Percentiles rank a stretch among this genome's conserved stretches.
Conservation (phyloP, 768 basidiomycete genomes). For the Fistulinella prunicolor region DNA sequence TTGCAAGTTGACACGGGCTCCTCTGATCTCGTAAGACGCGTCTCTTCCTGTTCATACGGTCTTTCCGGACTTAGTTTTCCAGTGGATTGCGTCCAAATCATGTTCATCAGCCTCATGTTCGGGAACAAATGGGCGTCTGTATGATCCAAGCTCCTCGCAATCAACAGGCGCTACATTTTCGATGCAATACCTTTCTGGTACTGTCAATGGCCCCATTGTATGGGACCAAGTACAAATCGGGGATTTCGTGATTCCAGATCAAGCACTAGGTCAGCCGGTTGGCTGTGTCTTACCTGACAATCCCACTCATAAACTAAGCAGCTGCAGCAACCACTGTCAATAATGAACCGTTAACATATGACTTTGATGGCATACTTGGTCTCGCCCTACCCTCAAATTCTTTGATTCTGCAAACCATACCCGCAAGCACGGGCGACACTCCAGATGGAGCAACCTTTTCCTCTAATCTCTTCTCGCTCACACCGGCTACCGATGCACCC, state of each 20-base stretch:
- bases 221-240: slow-evolving; percentile 69
- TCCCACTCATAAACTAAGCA: slow-evolving; percentile 23
- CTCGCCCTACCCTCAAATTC: slow-evolving; percentile 73
- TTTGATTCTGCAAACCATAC: slow-evolving; percentile 53
- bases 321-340: slow-evolving; percentile 57
- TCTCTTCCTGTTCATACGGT: background rate
- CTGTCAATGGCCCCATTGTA: slow-evolving; percentile 58
- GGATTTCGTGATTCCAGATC: slow-evolving; percentile 57
- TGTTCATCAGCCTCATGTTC: slow-evolving; percentile 57
- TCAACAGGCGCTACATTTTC: slow-evolving; percentile 43
- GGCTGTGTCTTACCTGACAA: background rate
- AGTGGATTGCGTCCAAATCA: slow-evolving; percentile 75
- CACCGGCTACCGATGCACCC: slow-evolving; percentile 51
- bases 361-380: slow-evolving; percentile 69
- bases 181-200: slow-evolving; percentile 60
- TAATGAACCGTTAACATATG: slow-evolving; percentile 53
- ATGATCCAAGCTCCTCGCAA: slow-evolving; percentile 51
- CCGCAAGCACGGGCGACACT: slow-evolving; percentile 44
- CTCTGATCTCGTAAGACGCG: slow-evolving; percentile 62
- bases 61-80: slow-evolving; percentile 1
- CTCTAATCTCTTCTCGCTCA: slow-evolving; percentile 70
- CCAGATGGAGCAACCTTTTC: slow-evolving; percentile 66
- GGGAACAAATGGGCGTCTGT: slow-evolving; percentile 44
- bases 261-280: slow-evolving; percentile 61
- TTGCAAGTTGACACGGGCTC: slow-evolving; percentile 82